Evolutionary conservation across 2,329 filamentous ascomycete species (phyloP), one percentile per base, ranked within the genome.

Genomic region (Rugonectria rugulosa): DNA sequence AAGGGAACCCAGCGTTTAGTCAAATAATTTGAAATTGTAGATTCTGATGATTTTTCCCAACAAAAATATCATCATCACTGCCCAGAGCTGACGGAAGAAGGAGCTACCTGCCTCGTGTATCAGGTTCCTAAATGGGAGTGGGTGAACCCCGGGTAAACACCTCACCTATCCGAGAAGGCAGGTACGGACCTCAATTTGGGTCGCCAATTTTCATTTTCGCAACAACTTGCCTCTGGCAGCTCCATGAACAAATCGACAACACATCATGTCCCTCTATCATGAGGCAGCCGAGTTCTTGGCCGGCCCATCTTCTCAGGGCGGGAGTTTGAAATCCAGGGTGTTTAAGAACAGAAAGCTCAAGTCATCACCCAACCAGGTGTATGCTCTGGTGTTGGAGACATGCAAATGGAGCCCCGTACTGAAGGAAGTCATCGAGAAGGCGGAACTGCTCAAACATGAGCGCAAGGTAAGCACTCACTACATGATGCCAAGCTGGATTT

Each of bases 401-500:
- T 88, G 89, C 64, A 98, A 97, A 86, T 97, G 94, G 91, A 95
- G 93, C 66, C 72, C 80, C 4, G 81, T 97, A 3, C 77, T 99
- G 42, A 92, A 92, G 68, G 92, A 97, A 68, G 88, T 97, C n/a
- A 86, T 99, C 68, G 92, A 97, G 65, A 86, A 83, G 62, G 84
- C 92, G 1, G 88, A 86, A 4, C 77, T 98, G 29, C 77, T 98
- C 29, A 82, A 82, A n/a, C 76, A 87, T 9, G 95, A 99, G 78
- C 88, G 86, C 61, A 97, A 96, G 86, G 93, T 95, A 72, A 63
- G 76, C 6, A 24, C 11, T 17, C 20, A 6, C 3, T 11, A 9
- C 19, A 34, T 19, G 19, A 20, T 5, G 3, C 11, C 11, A 15
- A n/a, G 7, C 2, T 6, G 11, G 10, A 29, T 10, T 21, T 24